A percentile compares a stretch with the other conserved stretches of the same genome.
Conservation (phyloP, 75 land plant genomes). For the Sequoiadendron giganteum region DNA sequence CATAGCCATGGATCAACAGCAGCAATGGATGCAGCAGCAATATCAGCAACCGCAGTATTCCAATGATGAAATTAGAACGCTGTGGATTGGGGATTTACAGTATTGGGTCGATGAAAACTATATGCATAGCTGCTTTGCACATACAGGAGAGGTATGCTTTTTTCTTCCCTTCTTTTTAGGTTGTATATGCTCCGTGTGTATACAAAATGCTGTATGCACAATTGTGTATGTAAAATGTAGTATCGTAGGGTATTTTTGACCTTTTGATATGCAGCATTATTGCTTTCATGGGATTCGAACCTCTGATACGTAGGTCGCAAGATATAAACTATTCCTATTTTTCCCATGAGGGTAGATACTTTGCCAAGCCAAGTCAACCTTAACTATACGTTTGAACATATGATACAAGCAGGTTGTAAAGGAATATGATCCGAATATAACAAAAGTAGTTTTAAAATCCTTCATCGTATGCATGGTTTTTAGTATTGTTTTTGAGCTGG, state of each 20-base stretch:
- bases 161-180: neutral
- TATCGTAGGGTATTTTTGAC: neutral
- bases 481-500: neutral
- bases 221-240: neutral
- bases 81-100: slow-evolving; percentile 85
- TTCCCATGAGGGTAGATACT: neutral
- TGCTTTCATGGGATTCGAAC: neutral
- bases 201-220: neutral
- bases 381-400: neutral
- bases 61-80: slow-evolving; percentile 52
- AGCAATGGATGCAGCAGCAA: neutral
- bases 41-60: slow-evolving; percentile 4
- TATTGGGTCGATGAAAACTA: slow-evolving; percentile 88
- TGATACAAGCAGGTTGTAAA: neutral
- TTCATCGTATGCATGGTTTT: neutral
- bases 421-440: neutral
- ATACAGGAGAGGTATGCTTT: neutral
- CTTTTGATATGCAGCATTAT: neutral
- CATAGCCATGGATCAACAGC: neutral
- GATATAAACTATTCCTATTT: neutral
- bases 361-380: neutral
- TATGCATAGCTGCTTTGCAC: slow-evolving; percentile 53
- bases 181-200: neutral
- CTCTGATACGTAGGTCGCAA: neutral
- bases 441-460: neutral